Percentiles rank a stretch among this genome's conserved stretches.
phyloP scores from a whole-genome alignment of 352 stramenopile genomes.

The Phytophthora pisi region DNA sequence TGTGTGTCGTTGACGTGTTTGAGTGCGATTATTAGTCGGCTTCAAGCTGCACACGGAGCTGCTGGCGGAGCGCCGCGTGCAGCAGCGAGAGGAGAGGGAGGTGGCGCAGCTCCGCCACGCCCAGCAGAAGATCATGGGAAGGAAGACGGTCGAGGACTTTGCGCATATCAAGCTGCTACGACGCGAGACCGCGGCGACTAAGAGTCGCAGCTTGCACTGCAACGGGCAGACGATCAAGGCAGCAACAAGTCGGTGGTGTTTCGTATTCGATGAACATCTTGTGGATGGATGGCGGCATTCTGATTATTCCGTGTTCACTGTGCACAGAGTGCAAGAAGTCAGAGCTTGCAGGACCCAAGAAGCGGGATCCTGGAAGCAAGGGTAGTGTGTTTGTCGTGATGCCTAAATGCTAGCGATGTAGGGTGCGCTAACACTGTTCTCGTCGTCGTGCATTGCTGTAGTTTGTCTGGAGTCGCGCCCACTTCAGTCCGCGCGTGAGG shows the following conservation, averaged over 20 bases:
- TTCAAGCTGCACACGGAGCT: constrained; percentile 36
- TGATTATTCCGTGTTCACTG: not conserved
- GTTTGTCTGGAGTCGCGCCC: constrained; percentile 19
- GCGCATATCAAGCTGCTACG: constrained; percentile 49
- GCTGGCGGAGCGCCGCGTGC: constrained; percentile 25
- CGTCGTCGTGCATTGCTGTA: not conserved
- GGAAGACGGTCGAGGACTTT: constrained; percentile 63
- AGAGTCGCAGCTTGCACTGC: constrained; percentile 51
- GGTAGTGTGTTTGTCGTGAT: constrained; percentile 5
- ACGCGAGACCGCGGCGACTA: constrained; percentile 35
- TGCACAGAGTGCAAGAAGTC: not conserved
- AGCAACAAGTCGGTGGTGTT: constrained; percentile 9
- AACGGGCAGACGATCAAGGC: constrained; percentile 34
- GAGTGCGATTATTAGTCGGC: constrained; percentile 2
- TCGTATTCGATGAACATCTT: too few relatives aligned
- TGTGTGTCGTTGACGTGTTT: not conserved
- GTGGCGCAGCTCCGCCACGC: constrained; percentile 33
- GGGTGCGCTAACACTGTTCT: not conserved
- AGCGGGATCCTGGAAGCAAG: constrained; percentile 1
- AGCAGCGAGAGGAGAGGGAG: constrained; percentile 35
- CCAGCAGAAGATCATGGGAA: constrained; percentile 53
- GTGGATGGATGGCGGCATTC: too few relatives aligned
- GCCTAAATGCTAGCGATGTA: not conserved
- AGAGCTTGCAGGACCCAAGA: not conserved
- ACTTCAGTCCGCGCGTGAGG: constrained; percentile 33